These are phyloP conservation scores for Penicillium vulpinum DNA, from an alignment of 2,329 filamentous ascomycete genomes.

Conservation along the genomic window DNA sequence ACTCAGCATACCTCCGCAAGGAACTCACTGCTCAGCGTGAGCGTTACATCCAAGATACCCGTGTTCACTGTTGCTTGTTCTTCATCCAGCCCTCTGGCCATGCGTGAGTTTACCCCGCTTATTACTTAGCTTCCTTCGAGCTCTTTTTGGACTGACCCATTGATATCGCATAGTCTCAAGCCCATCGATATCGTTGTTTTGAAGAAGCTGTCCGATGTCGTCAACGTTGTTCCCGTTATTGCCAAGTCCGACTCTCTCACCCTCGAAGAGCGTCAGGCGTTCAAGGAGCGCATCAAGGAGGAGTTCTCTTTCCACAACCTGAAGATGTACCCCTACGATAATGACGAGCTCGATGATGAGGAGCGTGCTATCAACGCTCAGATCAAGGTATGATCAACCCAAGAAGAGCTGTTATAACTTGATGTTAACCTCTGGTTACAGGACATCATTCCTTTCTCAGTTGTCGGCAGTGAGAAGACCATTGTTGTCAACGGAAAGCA, in stretches of 20 bases:
- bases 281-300: constrained; percentile 99
- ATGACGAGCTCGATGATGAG: constrained; percentile 97
- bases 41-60: constrained; percentile 98
- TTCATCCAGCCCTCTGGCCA: constrained; percentile 99
- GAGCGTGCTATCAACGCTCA: constrained; percentile 89
- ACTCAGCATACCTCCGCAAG: constrained; percentile 98
- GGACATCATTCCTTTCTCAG: constrained; percentile 94
- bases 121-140: background rate
- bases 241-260: constrained; percentile 97
- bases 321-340: constrained; percentile 99
- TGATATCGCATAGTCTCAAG: constrained; percentile 62
- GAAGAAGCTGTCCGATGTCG: constrained; percentile 99
- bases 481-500: constrained; percentile 97
- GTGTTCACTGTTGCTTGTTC: constrained; percentile 99
- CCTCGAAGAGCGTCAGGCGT: constrained; percentile 88
- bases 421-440: constrained; percentile 41
- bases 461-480: constrained; percentile 96
- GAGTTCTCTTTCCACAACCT: constrained; percentile 99
- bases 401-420: constrained; percentile 35
- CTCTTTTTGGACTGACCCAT: background rate
- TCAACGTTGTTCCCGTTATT: constrained; percentile 98
- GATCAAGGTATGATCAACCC: constrained; percentile 72
- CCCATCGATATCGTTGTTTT: constrained; percentile 98
- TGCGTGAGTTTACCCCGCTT: constrained; percentile 53
- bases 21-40: constrained; percentile 98